Percentiles rank a stretch among this genome's conserved stretches.
Conservation (phyloP, 805 yeast species). For the Clavispora santaluciae region DNA sequence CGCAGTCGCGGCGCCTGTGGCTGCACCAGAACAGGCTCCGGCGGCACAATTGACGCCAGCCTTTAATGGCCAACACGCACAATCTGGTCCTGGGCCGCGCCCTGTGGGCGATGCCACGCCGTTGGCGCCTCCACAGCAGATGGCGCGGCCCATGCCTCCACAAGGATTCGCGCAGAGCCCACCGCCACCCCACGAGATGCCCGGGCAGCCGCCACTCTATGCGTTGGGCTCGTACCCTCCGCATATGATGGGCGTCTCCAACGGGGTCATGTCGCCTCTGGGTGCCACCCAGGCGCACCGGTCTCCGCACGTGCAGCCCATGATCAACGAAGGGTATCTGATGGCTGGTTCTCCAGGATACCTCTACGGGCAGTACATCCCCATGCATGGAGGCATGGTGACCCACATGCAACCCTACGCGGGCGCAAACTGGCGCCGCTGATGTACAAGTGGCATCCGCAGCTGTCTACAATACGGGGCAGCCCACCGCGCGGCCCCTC, state of each 20-base stretch:
- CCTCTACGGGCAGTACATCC: conserved; percentile 34
- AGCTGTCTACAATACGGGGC: too few relatives aligned
- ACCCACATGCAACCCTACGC: conserved; percentile 20
- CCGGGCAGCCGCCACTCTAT: conserved; percentile 15
- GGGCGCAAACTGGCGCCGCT: conserved; percentile 14
- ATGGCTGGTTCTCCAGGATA: conserved; percentile 30
- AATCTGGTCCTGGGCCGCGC: neutral
- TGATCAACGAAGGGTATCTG: conserved; percentile 13
- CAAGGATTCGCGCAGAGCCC: conserved; percentile 20
- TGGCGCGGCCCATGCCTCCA: conserved; percentile 10
- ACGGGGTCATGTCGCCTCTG: conserved; percentile 15
- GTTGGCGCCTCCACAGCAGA: conserved; percentile 2
- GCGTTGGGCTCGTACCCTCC: conserved; percentile 11
- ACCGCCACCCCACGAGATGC: conserved; percentile 24
- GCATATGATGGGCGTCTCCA: conserved; percentile 6
- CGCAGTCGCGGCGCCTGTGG: conserved; percentile 5
- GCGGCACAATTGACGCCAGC: conserved; percentile 2
- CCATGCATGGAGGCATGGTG: conserved; percentile 29
- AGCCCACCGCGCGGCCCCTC: too few relatives aligned
- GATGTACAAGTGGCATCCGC: neutral
- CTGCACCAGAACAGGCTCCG: conserved; percentile 2
- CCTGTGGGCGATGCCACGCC: neutral
- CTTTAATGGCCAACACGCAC: conserved; percentile 3
- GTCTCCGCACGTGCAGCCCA: conserved; percentile 12
- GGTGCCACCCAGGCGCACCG: conserved; percentile 10